These are phyloP conservation scores for Cyberlindnera veronae DNA, from an alignment of 805 yeast species.

Conservation along the genomic window DNA sequence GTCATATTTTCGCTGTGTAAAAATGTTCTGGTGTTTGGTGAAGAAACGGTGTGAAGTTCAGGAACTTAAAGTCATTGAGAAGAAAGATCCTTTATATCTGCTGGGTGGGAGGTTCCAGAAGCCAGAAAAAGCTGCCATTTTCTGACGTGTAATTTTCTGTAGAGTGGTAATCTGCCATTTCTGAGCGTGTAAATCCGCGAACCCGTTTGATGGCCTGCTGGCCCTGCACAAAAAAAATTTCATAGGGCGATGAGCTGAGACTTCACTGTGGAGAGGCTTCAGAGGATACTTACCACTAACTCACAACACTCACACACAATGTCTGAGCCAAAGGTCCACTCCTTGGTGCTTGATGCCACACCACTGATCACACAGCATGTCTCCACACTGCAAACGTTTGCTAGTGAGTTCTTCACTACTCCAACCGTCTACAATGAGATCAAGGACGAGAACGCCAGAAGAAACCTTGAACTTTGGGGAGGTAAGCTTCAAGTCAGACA, in stretches of 20 bases:
- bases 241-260: constrained; percentile 2
- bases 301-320: constrained; percentile 1
- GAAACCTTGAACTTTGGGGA: constrained; percentile 77
- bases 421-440: constrained; percentile 90
- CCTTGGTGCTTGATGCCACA: constrained; percentile 86
- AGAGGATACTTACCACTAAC: background rate
- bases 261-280: background rate
- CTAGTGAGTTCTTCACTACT: constrained; percentile 74
- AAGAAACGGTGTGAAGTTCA: too few relatives aligned
- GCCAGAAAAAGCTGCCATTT: too few relatives aligned
- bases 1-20: constrained; percentile 2
- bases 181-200: background rate
- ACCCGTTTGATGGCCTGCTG: background rate
- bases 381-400: constrained; percentile 65
- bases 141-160: too few relatives aligned
- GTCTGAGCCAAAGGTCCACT: constrained; percentile 22
- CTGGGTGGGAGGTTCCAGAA: too few relatives aligned
- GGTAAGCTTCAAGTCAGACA: constrained; percentile 68
- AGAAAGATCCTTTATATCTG: too few relatives aligned
- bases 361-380: constrained; percentile 88
- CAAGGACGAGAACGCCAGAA: constrained; percentile 79
- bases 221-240: constrained; percentile 1
- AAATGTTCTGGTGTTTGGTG: too few relatives aligned
- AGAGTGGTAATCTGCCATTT: background rate
- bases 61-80: too few relatives aligned